Base-by-base conservation (phyloP, 2,329 filamentous ascomycete species). In the Apiospora malaysiana region DNA sequence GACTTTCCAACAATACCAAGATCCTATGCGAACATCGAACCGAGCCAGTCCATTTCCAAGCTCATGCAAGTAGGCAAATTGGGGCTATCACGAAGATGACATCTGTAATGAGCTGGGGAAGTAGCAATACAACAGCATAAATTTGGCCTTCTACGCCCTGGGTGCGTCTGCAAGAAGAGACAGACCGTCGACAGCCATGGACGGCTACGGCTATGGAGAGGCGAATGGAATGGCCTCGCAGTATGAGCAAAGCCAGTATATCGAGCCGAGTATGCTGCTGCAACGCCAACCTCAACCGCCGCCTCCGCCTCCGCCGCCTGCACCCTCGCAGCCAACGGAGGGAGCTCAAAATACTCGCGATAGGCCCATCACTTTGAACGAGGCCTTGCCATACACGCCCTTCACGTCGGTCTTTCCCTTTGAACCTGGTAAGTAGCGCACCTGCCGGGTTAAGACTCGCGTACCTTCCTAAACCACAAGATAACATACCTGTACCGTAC, bases 381-480 rank as follows among this genome's bases (percentile, higher is more conserved):
- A 96, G 78, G 93, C 93, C 42, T 85, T 96, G 65, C 92, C 93
- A n/a, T 95, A 91, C 81, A 93, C 93, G 68, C 93, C 94, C 32
- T 91, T 95, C 79, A 93, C 91, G 67, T 94, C 93, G 4, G 92
- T 95, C 67, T 87, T 93, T 69, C 93, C 93, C 2, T 94, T 95
- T 80, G 89, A 92, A 79, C 88, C 92, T 75, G 90, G 93, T 94
- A 82, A 74, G 85, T 77, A 32, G 4, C 32, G 56, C 23, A 70
- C 72, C 69, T 71, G 70, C 72, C 40, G 43, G 56, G 70, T 68
- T 74, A 59, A 32, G n/a, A 21, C 27, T 46, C 12, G 42, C 23
- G 66, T 32, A 47, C 46, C 23, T 43, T 23, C 68, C 47, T 56
- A 32, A 67, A 69, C 47, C 71, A 23, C 68, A 40, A 21, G 42